A percentile compares a stretch with the other conserved stretches of the same genome.
These are phyloP conservation scores for Akebia trifoliata DNA, from an alignment of 164 flowering plant species.

Conservation along the genomic window DNA sequence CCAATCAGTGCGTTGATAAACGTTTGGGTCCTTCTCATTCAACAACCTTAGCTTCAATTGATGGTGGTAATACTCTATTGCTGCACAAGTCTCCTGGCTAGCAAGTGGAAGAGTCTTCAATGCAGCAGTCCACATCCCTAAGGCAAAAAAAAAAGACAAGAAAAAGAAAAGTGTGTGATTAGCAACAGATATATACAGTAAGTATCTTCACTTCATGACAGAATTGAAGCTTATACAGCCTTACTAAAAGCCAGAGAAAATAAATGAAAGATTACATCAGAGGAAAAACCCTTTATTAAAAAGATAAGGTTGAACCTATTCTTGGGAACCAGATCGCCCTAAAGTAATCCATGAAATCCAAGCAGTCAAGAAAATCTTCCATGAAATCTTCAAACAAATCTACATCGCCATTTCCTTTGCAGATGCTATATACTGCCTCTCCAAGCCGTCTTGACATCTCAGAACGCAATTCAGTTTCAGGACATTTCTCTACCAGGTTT, in stretches of 20 bases:
- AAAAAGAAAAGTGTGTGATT: neutral
- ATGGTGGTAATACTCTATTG: slow-evolving; percentile 87
- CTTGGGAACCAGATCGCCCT: slow-evolving; percentile 82
- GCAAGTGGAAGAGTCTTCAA: slow-evolving; percentile 73
- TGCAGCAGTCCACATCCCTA: slow-evolving; percentile 61
- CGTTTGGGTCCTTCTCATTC: slow-evolving; percentile 60
- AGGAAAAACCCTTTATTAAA: neutral
- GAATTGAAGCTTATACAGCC: neutral
- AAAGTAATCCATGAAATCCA: slow-evolving; percentile 83
- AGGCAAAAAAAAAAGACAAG: slow-evolving; percentile 6
- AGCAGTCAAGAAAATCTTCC: slow-evolving; percentile 63
- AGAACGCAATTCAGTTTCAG: slow-evolving; percentile 39
- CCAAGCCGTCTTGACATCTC: slow-evolving; percentile 63
- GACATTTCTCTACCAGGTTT: slow-evolving; percentile 63
- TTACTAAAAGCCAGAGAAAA: neutral
- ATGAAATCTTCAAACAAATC: slow-evolving; percentile 51
- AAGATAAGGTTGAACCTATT: slow-evolving; percentile 46
- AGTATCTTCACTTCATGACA: neutral
- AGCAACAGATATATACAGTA: neutral
- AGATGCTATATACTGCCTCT: slow-evolving; percentile 43
- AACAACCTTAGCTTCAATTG: slow-evolving; percentile 68
- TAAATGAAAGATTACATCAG: slow-evolving; percentile 1
- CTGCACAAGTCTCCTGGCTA: slow-evolving; percentile 77
- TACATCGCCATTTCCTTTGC: slow-evolving; percentile 43
- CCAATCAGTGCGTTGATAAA: slow-evolving; percentile 91